phyloP scores from a whole-genome alignment of 257 asterid species.

The Parsonsia alboflavescens region DNA sequence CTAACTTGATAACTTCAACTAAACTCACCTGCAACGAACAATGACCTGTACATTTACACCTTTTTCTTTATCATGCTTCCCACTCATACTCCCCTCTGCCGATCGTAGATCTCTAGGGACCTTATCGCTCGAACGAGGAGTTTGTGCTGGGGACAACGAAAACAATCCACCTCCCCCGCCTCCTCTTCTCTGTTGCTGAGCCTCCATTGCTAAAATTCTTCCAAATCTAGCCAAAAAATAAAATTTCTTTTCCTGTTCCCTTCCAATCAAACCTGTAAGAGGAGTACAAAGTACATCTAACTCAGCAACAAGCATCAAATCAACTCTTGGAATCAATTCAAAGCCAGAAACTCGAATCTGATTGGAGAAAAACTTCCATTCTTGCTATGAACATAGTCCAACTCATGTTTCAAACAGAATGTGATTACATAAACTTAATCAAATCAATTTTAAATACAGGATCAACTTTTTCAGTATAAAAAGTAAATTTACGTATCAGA shows the following conservation, averaged over 20 bases:
- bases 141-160: slow-evolving; percentile 36
- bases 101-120: slow-evolving; percentile 79
- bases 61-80: slow-evolving; percentile 72
- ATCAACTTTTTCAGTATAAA: not conserved
- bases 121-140: slow-evolving; percentile 81
- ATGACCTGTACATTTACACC: slow-evolving; percentile 98
- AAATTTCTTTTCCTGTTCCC: not conserved
- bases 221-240: slow-evolving; percentile 4
- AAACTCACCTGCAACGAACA: slow-evolving; percentile 83
- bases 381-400: not conserved
- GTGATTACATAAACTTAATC: not conserved
- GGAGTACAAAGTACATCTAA: not conserved
- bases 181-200: slow-evolving; percentile 56
- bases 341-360: not conserved
- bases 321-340: slow-evolving; percentile 32
- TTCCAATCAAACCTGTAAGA: not conserved
- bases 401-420: not conserved
- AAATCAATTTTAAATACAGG: not conserved
- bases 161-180: slow-evolving; percentile 16
- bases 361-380: not conserved
- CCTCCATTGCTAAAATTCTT: slow-evolving; percentile 44
- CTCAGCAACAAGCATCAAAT: slow-evolving; percentile 14
- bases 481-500: not conserved
- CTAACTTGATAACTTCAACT: not conserved
- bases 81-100: slow-evolving; percentile 72